These are phyloP conservation scores for Lagenidium giganteum DNA, from an alignment of 352 stramenopile species.

Conservation along the genomic window DNA sequence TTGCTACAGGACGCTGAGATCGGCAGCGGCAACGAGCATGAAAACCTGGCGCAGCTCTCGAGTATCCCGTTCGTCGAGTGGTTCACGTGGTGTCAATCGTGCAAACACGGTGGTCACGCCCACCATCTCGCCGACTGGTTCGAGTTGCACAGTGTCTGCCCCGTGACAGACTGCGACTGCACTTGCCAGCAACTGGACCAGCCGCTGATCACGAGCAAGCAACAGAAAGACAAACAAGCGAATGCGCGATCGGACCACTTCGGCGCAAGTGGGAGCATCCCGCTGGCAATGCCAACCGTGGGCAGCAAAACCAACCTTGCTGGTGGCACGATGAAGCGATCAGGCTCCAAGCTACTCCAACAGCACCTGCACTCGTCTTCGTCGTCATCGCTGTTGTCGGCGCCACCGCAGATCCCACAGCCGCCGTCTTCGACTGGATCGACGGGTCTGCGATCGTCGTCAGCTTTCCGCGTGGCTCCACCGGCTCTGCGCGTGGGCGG, in stretches of 20 bases:
- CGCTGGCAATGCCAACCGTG: constrained; percentile 15
- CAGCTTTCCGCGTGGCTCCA: no score
- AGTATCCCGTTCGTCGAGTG: constrained; percentile 91
- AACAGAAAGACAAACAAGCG: constrained; percentile 31
- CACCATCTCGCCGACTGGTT: constrained; percentile 93
- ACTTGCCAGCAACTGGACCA: constrained; percentile 73
- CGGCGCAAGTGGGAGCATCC: constrained; percentile 24
- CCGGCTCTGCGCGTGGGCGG: no score
- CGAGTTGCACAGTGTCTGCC: constrained; percentile 76
- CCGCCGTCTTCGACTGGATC: no score
- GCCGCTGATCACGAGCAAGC: constrained; percentile 35
- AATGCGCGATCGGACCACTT: constrained; percentile 28
- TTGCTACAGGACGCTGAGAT: constrained; percentile 43
- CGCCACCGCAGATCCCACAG: no score
- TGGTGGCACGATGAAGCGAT: no score
- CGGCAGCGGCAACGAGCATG: constrained; percentile 49
- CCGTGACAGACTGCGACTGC: constrained; percentile 91
- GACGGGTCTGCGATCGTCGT: no score
- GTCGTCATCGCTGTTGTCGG: no score
- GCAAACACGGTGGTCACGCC: constrained; percentile 83
- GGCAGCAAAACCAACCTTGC: no score
- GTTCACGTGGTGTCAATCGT: constrained; percentile 91
- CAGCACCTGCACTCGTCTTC: no score
- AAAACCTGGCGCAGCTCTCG: constrained; percentile 80
- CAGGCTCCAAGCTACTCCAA: no score